Evolutionary conservation across 805 yeast species (phyloP).

Genomic region (Ogataea pignaliae): DNA sequence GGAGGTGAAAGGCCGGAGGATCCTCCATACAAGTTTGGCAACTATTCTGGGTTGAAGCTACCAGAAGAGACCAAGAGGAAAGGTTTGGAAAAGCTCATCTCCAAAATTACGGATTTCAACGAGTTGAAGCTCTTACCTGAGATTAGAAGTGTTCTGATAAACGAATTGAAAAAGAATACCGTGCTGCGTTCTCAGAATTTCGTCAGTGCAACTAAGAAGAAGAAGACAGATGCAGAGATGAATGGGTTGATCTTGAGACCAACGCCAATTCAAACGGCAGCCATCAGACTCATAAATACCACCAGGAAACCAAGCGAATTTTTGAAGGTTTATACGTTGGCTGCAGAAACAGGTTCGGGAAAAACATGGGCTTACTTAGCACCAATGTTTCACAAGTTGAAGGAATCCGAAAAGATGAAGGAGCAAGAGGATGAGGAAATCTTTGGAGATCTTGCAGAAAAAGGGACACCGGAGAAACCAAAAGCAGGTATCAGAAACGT

Average conservation of each 20-base stretch:
- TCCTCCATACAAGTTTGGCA: conserved; percentile 41
- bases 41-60: conserved; percentile 42
- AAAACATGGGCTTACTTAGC: conserved; percentile 90
- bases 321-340: conserved; percentile 66
- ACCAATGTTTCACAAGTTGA: conserved; percentile 65
- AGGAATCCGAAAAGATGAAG: conserved; percentile 45
- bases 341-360: conserved; percentile 97
- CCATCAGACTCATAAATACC: conserved; percentile 53
- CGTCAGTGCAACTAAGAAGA: conserved; percentile 24
- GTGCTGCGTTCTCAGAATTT: conserved; percentile 34
- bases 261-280: conserved; percentile 79
- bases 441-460: conserved; percentile 6
- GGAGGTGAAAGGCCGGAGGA: conserved; percentile 6
- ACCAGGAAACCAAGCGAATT: conserved; percentile 31
- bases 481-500: conserved; percentile 59
- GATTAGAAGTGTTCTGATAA: conserved; percentile 55
- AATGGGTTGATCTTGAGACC: conserved; percentile 45
- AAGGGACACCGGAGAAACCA: conserved; percentile 4
- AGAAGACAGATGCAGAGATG: conserved; percentile 29
- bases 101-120: conserved; percentile 59
- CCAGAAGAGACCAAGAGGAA: conserved; percentile 33
- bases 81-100: conserved; percentile 36
- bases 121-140: conserved; percentile 62
- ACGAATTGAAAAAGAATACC: conserved; percentile 47
- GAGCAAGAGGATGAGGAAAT: conserved; percentile 32